A percentile compares a stretch with the other conserved stretches of the same genome.
These are phyloP conservation scores for Globisporangium nagaii DNA, from an alignment of 352 stramenopile species.

Conservation along the genomic window DNA sequence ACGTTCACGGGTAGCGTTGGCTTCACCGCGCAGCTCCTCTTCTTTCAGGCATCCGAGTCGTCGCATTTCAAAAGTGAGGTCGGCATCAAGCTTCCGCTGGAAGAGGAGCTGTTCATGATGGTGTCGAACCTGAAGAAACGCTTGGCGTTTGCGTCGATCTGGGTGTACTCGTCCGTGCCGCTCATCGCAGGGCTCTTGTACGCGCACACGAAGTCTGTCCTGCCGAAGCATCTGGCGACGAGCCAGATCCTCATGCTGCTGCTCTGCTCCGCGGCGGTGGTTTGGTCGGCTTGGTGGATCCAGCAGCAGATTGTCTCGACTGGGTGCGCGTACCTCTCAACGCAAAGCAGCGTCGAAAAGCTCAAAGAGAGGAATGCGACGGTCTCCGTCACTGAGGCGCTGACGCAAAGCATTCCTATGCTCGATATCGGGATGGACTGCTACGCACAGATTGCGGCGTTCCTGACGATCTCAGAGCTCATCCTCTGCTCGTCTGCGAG, in stretches of 20 bases:
- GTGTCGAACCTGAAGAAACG: conserved; percentile 9
- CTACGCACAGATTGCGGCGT: conserved; percentile 27
- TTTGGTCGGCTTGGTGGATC: conserved; percentile 35
- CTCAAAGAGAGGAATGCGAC: not conserved
- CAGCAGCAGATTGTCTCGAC: conserved; percentile 37
- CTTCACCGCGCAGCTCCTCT: conserved; percentile 36
- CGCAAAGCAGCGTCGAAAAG: not conserved
- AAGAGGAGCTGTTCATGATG: conserved; percentile 7
- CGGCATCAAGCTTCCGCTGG: not conserved
- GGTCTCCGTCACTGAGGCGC: not conserved
- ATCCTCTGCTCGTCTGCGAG: conserved; percentile 21
- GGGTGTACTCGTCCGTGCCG: conserved; percentile 14
- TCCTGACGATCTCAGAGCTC: conserved; percentile 29
- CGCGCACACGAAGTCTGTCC: conserved; percentile 22
- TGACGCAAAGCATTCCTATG: not conserved
- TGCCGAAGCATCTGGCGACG: conserved; percentile 21
- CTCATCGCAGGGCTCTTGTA: conserved; percentile 15
- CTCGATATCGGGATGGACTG: conserved; percentile 21
- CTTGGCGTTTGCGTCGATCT: conserved; percentile 5
- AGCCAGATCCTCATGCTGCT: conserved; percentile 24
- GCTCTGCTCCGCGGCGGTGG: conserved; percentile 28
- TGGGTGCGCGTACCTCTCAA: not conserved
- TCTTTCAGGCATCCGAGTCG: conserved; percentile 30
- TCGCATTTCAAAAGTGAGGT: not conserved
- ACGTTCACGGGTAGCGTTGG: conserved; percentile 45